Percentiles rank a stretch among this genome's conserved stretches.
Conservation (phyloP, 2,329 filamentous ascomycete genomes). For the Chaetomium olivaceum region DNA sequence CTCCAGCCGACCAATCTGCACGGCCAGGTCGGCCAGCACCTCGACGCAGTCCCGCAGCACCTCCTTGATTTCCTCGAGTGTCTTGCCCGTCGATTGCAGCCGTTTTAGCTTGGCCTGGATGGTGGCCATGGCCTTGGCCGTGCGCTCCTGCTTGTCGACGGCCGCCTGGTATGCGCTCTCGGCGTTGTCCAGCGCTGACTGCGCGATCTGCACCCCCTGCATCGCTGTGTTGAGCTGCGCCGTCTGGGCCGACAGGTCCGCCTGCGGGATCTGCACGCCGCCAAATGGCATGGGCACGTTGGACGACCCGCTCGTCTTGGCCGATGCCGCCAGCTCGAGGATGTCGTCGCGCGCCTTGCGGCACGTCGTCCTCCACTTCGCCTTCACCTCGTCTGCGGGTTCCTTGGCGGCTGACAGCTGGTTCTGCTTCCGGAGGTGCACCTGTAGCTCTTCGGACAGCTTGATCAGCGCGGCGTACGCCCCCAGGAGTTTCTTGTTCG, state of each 20-base stretch:
- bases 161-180: background rate
- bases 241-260: constrained; percentile 7
- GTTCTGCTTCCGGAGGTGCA: constrained; percentile 6
- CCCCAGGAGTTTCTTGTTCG: constrained; percentile 5
- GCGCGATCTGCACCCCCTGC: constrained; percentile 9
- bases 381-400: background rate
- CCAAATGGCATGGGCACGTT: background rate
- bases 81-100: background rate
- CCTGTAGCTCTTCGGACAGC: constrained; percentile 1
- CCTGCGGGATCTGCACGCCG: background rate
- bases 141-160: background rate
- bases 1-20: background rate
- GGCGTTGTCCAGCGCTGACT: constrained; percentile 3
- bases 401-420: background rate
- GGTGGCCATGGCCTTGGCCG: constrained; percentile 1
- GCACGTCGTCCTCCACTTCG: background rate
- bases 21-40: background rate
- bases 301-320: background rate
- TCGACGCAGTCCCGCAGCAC: constrained; percentile 6
- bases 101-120: constrained; percentile 3
- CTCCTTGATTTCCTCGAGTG: constrained; percentile 5
- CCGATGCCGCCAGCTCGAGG: background rate
- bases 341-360: constrained; percentile 3
- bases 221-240: constrained; percentile 10
- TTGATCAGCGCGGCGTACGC: constrained; percentile 4